Percentiles rank a stretch among this genome's conserved stretches.
These are phyloP conservation scores for Trebouxia gelatinosa DNA, from an alignment of 163 green algal species.

Conservation along the genomic window DNA sequence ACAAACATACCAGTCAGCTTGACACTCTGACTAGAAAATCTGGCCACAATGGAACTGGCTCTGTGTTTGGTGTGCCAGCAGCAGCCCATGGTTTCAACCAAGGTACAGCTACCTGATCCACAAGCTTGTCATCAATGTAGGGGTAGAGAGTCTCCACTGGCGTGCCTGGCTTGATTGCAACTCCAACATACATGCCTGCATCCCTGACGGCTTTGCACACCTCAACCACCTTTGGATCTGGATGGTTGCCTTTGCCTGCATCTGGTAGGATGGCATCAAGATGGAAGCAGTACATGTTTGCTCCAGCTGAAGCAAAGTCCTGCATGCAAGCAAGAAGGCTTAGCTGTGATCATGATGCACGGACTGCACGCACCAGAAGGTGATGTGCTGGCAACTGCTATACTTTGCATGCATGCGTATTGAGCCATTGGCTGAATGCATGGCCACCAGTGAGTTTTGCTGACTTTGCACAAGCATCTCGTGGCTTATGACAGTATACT, in stretches of 20 bases:
- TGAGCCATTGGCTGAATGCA: too few relatives aligned
- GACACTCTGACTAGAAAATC: too few relatives aligned
- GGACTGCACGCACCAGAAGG: neutral
- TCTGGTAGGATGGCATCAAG: slow-evolving; percentile 65
- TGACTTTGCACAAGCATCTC: too few relatives aligned
- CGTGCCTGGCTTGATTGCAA: slow-evolving; percentile 79
- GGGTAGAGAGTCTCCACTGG: slow-evolving; percentile 59
- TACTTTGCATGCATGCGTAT: too few relatives aligned
- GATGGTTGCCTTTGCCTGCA: slow-evolving; percentile 15
- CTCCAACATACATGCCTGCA: slow-evolving; percentile 70
- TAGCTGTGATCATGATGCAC: neutral
- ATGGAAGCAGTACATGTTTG: slow-evolving; percentile 87
- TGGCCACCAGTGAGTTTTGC: too few relatives aligned
- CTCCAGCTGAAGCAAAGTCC: slow-evolving; percentile 45
- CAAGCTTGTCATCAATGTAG: slow-evolving; percentile 56
- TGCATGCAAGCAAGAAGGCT: neutral
- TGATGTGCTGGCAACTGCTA: too few relatives aligned
- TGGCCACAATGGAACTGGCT: too few relatives aligned
- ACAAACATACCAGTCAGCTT: neutral
- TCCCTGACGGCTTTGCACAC: slow-evolving; percentile 21
- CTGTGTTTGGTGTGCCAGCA: neutral
- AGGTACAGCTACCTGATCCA: slow-evolving; percentile 76
- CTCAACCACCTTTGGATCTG: neutral
- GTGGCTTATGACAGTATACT: too few relatives aligned
- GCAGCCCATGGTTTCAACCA: too few relatives aligned